Percentiles rank a stretch among this genome's conserved stretches.
Conservation (phyloP, 2,329 filamentous ascomycete genomes). For the Sporothrix variecibatus region DNA sequence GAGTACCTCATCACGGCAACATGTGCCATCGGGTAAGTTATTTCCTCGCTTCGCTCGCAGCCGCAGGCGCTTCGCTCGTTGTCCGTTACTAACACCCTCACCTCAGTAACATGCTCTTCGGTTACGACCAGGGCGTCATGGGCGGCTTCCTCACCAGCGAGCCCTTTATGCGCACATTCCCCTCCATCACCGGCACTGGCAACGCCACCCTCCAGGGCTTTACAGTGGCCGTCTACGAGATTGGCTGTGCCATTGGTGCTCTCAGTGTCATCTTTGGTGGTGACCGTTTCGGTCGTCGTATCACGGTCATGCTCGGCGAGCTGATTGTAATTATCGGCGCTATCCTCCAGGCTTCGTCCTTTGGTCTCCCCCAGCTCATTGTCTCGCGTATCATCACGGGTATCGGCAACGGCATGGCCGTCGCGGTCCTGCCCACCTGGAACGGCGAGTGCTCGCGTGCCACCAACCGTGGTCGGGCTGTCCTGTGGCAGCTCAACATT, state of each 20-base stretch:
- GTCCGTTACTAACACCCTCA: neutral
- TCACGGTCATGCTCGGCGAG: conserved; percentile 3
- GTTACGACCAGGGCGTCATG: conserved; percentile 42
- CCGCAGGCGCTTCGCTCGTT: neutral
- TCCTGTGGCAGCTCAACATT: neutral
- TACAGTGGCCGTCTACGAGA: conserved; percentile 50
- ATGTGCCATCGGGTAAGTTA: conserved; percentile 9
- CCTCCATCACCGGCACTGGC: conserved; percentile 40
- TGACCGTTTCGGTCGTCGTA: conserved; percentile 8
- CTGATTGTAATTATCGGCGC: conserved; percentile 15
- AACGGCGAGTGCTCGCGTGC: conserved; percentile 43
- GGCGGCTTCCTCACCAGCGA: conserved; percentile 55
- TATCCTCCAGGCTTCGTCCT: conserved; percentile 6
- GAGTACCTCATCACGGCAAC: conserved; percentile 19
- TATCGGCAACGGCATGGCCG: conserved; percentile 14
- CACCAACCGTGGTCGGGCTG: neutral
- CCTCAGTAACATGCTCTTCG: conserved; percentile 21
- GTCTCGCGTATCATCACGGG: neutral
- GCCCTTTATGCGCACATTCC: conserved; percentile 43
- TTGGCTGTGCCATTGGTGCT: conserved; percentile 33
- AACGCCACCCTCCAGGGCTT: conserved; percentile 9
- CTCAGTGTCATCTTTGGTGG: neutral
- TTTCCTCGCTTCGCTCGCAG: neutral
- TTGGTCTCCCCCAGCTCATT: conserved; percentile 1
- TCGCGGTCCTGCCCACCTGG: conserved; percentile 16